Percentiles rank a stretch among this genome's conserved stretches.
phyloP scores from a whole-genome alignment of 208 protist genomes.

The Leptomonas pyrrhocoris region DNA sequence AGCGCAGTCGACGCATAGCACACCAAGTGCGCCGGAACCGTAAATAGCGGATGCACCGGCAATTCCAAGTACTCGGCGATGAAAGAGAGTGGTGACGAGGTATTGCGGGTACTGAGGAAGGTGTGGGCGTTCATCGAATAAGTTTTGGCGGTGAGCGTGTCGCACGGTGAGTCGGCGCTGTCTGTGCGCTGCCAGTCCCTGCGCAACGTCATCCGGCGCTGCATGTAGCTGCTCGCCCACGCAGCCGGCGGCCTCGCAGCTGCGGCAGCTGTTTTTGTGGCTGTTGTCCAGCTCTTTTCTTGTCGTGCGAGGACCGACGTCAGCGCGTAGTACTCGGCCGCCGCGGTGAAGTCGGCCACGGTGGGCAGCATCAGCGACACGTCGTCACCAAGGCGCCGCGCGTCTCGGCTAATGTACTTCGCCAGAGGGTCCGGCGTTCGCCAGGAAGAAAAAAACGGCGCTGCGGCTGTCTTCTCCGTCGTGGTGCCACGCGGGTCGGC shows the following conservation, averaged over 20 bases:
- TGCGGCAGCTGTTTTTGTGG: not conserved
- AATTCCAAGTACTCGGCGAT: slow-evolving; percentile 3
- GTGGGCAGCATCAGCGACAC: slow-evolving; percentile 10
- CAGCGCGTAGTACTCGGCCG: not conserved
- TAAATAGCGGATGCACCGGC: slow-evolving; percentile 13
- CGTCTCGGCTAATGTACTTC: not conserved
- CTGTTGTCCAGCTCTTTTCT: not conserved
- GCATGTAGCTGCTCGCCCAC: not conserved
- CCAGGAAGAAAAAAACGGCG: not conserved
- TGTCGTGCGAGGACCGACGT: not conserved
- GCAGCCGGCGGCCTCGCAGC: not conserved
- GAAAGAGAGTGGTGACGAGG: not conserved
- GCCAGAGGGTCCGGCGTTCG: not conserved
- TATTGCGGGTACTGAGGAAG: not conserved
- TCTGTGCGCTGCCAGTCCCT: not conserved
- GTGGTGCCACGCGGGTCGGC: not conserved
- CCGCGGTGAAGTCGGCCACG: not conserved
- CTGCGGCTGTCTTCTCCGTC: not conserved
- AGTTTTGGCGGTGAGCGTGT: not conserved
- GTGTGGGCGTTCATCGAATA: not conserved
- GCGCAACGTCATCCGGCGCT: slow-evolving; percentile 10
- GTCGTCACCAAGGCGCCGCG: slow-evolving; percentile 4
- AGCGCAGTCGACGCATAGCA: slow-evolving; percentile 29
- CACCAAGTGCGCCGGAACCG: slow-evolving; percentile 14
- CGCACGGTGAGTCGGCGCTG: slow-evolving; percentile 7